These are phyloP conservation scores for Musa balbisiana DNA, from an alignment of 202 grass and related monocot genomes.

Conservation along the genomic window DNA sequence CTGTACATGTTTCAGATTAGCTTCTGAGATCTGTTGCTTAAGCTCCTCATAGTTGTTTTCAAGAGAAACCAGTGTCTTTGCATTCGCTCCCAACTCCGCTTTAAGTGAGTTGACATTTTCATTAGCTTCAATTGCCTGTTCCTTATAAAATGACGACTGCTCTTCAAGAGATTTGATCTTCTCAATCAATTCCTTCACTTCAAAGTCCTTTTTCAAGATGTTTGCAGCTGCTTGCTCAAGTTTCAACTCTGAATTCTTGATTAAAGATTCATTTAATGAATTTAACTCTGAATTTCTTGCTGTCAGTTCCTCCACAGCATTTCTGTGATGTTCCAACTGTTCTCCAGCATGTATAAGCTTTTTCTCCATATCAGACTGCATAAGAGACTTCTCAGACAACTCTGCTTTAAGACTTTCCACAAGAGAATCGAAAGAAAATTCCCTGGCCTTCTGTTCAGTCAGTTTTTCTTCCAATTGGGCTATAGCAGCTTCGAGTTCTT, in stretches of 20 bases:
- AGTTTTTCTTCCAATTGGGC: slow-evolving; percentile 64
- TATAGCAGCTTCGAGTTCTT: slow-evolving; percentile 55
- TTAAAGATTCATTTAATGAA: slow-evolving; percentile 6
- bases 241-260: slow-evolving; percentile 9
- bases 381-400: slow-evolving; percentile 43
- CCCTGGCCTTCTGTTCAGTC: slow-evolving; percentile 24
- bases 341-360: not conserved
- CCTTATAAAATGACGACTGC: slow-evolving; percentile 32
- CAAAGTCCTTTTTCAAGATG: not conserved
- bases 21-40: slow-evolving; percentile 35
- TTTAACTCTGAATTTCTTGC: slow-evolving; percentile 7
- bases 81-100: slow-evolving; percentile 64
- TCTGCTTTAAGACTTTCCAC: slow-evolving; percentile 20
- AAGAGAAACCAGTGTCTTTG: slow-evolving; percentile 51
- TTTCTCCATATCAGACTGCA: not conserved
- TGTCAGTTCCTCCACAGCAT: not conserved
- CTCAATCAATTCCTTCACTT: not conserved
- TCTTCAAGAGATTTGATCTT: slow-evolving; percentile 1
- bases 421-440: slow-evolving; percentile 9
- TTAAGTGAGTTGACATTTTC: slow-evolving; percentile 62
- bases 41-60: slow-evolving; percentile 52
- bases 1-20: slow-evolving; percentile 37
- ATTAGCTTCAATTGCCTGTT: slow-evolving; percentile 34
- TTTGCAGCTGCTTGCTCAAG: not conserved
- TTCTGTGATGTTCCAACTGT: not conserved